Evolutionary conservation across 768 basidiomycete genomes (phyloP), one percentile per base, ranked within the genome.

Genomic region (Lentinus brumalis): DNA sequence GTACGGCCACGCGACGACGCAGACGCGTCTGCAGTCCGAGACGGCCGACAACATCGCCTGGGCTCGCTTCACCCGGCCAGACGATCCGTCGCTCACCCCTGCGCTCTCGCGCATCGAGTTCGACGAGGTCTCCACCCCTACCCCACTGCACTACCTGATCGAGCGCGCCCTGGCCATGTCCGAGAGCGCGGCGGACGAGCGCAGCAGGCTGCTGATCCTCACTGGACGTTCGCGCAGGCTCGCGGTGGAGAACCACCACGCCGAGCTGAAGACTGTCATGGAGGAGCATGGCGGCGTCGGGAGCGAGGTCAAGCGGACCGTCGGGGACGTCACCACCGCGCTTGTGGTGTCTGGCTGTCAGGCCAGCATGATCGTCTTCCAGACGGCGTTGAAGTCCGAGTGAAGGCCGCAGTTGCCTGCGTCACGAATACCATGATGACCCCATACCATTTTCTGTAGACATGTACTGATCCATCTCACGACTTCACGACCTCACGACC

Each of bases 11-110:
- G 75, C 61, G 30, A 84, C 80, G 50, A 89, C 89, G 0, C 83
- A 89, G 63, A 85, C 80, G 26, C 81, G 82, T 5, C 67, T 96
- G 62, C 86, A 88, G 61, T 94, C 91, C 0, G 89, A 92, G 56
- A 92, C 89, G 0, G 94, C 94, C 0, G 96, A 98, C 70, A 85
- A 86, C 63, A 77, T 94, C 51, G 72, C 81, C 0, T 96, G 94
- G 92, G 74, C 75, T 0, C 83, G 78, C 53, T 94, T 87, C 67
- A 79, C 85, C 0, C 61, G 75, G 8, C 72, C 75, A 0, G 32
- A 66, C 1, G 52, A 66, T 60, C 46, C 54, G 51, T 40, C 57
- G 0, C 53, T 74, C 11, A 64, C 67, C 2, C 57, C 63, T 1
- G 81, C 86, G 5, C 75, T 85, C 2, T 73, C 80, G 0, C 84